A percentile compares a stretch with the other conserved stretches of the same genome.
These are phyloP conservation scores for Amylocystis lapponica DNA, from an alignment of 768 basidiomycete genomes.

Conservation along the genomic window DNA sequence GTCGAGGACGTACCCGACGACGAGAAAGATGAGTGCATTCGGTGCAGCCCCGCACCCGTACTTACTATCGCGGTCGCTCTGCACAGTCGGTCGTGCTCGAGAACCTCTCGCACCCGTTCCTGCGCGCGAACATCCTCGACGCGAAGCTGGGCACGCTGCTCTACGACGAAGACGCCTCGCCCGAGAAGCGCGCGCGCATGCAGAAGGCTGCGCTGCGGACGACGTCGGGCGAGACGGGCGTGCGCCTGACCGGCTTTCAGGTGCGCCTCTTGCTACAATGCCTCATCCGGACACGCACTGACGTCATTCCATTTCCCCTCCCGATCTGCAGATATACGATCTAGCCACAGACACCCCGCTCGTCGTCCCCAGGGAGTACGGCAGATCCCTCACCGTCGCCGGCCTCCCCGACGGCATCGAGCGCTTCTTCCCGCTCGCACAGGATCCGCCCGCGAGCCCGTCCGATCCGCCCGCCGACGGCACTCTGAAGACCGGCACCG, in stretches of 20 bases:
- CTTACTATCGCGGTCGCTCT: background rate
- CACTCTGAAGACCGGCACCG: constrained; percentile 27
- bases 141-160: constrained; percentile 89
- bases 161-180: constrained; percentile 60
- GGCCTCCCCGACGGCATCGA: constrained; percentile 75
- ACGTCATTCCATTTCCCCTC: background rate
- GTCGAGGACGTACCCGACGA: constrained; percentile 18
- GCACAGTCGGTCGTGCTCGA: constrained; percentile 76
- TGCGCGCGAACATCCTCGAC: constrained; percentile 83
- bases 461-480: constrained; percentile 10
- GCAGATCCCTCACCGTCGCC: constrained; percentile 61
- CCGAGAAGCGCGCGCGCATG: constrained; percentile 81
- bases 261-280: constrained; percentile 46
- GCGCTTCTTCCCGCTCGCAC: constrained; percentile 63
- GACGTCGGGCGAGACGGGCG: constrained; percentile 70
- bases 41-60: background rate
- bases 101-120: constrained; percentile 71
- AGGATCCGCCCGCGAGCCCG: background rate
- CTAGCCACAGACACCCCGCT: constrained; percentile 48
- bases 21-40: constrained; percentile 43
- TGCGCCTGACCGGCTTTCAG: constrained; percentile 88
- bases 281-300: background rate
- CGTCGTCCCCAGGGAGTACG: constrained; percentile 68
- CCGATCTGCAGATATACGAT: constrained; percentile 59
- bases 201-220: constrained; percentile 57